Evolutionary conservation across 2,329 filamentous ascomycete genomes (phyloP).

Genomic region (Fusarium sp.): DNA sequence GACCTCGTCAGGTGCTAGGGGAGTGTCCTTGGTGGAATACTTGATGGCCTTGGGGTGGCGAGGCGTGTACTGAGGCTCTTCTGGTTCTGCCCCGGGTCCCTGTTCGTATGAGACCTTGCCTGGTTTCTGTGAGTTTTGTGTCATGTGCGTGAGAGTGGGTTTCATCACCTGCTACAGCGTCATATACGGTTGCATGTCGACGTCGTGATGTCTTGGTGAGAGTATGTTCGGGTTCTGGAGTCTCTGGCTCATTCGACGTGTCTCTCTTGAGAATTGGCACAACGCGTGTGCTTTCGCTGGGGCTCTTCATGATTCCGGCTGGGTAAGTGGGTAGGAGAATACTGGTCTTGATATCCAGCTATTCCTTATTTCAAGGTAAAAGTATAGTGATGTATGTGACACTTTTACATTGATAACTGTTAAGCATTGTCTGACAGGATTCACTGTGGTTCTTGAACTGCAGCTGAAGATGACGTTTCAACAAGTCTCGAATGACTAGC

Average conservation of each 20-base stretch:
- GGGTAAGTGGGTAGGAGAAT: neutral
- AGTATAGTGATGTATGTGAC: constrained; percentile 6
- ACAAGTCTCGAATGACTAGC: neutral
- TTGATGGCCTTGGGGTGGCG: constrained; percentile 34
- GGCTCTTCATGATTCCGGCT: constrained; percentile 21
- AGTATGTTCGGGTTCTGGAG: constrained; percentile 17
- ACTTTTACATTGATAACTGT: constrained; percentile 3
- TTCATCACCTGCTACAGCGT: constrained; percentile 71
- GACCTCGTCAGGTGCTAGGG: constrained; percentile 71
- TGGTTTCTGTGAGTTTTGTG: constrained; percentile 42
- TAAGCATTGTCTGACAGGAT: constrained; percentile 24
- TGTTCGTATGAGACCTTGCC: constrained; percentile 45
- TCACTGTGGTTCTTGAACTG: neutral
- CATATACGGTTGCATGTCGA: constrained; percentile 67
- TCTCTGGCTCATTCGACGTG: constrained; percentile 11
- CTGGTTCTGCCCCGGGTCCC: constrained; percentile 37
- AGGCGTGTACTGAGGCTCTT: constrained; percentile 25
- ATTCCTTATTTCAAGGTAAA: constrained; percentile 16
- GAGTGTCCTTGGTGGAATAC: constrained; percentile 41
- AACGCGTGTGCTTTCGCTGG: constrained; percentile 1
- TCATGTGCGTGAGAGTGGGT: neutral
- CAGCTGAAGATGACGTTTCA: neutral
- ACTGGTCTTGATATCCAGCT: neutral
- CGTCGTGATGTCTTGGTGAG: constrained; percentile 34
- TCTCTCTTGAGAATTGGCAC: constrained; percentile 22